Evolutionary conservation across 192 early-diverging fungal species (phyloP).

Genomic region (Geranomyces variabilis): DNA sequence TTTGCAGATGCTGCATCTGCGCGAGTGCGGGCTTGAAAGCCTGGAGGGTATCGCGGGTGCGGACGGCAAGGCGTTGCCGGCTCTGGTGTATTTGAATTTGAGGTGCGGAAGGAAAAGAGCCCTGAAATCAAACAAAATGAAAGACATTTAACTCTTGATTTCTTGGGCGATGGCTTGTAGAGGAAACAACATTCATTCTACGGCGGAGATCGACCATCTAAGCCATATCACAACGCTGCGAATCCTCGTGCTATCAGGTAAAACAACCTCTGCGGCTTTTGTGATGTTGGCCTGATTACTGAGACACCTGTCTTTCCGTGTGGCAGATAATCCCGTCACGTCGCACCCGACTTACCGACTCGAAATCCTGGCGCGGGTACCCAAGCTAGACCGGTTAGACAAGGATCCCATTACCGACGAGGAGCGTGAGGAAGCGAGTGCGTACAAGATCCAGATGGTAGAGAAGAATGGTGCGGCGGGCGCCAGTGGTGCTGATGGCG

Average conservation of each 20-base stretch:
- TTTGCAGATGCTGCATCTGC: constrained; percentile 53
- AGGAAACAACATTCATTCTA: constrained; percentile 47
- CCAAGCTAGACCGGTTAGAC: constrained; percentile 56
- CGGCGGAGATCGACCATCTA: constrained; percentile 52
- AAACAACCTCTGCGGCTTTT: neutral
- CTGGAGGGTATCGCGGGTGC: constrained; percentile 35
- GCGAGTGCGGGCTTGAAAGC: constrained; percentile 47
- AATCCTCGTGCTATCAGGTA: constrained; percentile 49
- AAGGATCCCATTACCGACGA: constrained; percentile 57
- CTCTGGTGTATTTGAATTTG: constrained; percentile 56
- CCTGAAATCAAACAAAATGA: neutral
- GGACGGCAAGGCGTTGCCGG: constrained; percentile 27
- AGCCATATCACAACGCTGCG: constrained; percentile 37
- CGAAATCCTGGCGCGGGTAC: constrained; percentile 47
- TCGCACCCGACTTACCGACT: constrained; percentile 53
- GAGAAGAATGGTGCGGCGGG: constrained; percentile 13
- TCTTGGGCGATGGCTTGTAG: constrained; percentile 17
- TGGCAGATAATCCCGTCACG: constrained; percentile 53
- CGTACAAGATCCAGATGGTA: constrained; percentile 27
- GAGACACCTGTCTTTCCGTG: no score
- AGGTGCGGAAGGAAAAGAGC: no score
- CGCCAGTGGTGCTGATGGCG: neutral
- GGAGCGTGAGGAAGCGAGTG: constrained; percentile 55
- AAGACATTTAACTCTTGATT: neutral
- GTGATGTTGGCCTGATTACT: no score